A percentile compares a stretch with the other conserved stretches of the same genome.
Conservation (phyloP, 257 asterid genomes). For the Solanum gracilifrons region DNA sequence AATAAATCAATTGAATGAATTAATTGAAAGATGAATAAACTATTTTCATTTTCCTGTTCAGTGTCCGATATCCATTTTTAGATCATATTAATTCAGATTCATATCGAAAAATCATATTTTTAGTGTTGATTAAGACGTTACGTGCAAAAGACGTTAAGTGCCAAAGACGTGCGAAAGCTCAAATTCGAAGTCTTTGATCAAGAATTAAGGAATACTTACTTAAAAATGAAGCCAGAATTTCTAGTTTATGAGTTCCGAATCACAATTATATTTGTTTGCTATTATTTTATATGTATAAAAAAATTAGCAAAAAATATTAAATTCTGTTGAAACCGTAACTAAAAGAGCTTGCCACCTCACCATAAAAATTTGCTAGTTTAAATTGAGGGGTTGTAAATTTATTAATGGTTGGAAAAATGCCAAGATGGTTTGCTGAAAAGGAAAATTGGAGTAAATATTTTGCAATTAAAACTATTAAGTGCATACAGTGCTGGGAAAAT, state of each 20-base stretch:
- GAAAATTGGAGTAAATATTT: constrained; percentile 10
- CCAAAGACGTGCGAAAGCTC: neutral
- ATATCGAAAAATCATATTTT: neutral
- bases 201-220: neutral
- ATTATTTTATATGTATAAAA: neutral
- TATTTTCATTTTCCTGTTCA: neutral
- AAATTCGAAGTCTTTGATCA: neutral
- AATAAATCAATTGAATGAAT: constrained; percentile 9
- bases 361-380: neutral
- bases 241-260: neutral
- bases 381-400: constrained; percentile 13
- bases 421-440: constrained; percentile 10
- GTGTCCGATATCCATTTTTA: neutral
- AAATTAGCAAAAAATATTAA: neutral
- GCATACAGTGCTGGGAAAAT: neutral
- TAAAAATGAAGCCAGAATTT: neutral
- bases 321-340: neutral
- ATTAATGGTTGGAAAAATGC: constrained; percentile 8
- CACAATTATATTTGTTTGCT: neutral
- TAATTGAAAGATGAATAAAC: constrained; percentile 6
- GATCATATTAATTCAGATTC: neutral
- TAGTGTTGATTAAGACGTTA: neutral
- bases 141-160: neutral
- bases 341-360: neutral
- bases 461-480: neutral